Evolutionary conservation across 2,329 filamentous ascomycete genomes (phyloP), one percentile per base, ranked within the genome.

Genomic region (Bipolaris cookei): DNA sequence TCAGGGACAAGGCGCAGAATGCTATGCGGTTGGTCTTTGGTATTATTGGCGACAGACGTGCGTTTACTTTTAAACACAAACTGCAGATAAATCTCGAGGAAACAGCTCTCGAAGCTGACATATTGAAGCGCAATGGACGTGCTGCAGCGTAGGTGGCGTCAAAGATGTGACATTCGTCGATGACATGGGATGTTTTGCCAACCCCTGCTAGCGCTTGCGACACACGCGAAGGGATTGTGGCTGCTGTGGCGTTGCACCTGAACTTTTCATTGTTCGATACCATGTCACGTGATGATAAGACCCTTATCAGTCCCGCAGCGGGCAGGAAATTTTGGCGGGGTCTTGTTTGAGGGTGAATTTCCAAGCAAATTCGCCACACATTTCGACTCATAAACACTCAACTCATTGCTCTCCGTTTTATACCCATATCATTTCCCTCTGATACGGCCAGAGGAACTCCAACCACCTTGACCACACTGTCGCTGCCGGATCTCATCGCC

Each of bases 241-340:
- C 45, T 38, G 32, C 6, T n/a, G 45, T 48, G 45, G 45, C 45
- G 32, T 4, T 10, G 20, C 4, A 10, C n/a, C n/a, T 5, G 2
- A 2, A 5, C 13, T 28, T n/a, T 4, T 11, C 13, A 5, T 21
- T 28, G 14, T 30, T 20, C 21, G 38, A 51, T 20, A 23, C n/a
- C 8, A 8, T 5, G 20, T 51, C 69, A 73, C 68, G 69, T 73
- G 71, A 38, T 37, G 69, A 73, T 72, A 73, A 70, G 63, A 50
- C 16, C 25, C 45, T 48, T 48, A 48, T 48, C 45, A 28, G 21
- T n/a, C 30, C 8, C 18, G 32, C 45, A 59, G 58, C 30, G 43
- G 52, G 45, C 37, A 50, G 53, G 60, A 68, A 70, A 66, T 66
- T 62, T 69, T 69, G 62, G 67, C 62, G 68, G 70, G 67, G 45